Conservation (phyloP, 371 early-diverging fungal species). For the Actinomucor elegans region DNA sequence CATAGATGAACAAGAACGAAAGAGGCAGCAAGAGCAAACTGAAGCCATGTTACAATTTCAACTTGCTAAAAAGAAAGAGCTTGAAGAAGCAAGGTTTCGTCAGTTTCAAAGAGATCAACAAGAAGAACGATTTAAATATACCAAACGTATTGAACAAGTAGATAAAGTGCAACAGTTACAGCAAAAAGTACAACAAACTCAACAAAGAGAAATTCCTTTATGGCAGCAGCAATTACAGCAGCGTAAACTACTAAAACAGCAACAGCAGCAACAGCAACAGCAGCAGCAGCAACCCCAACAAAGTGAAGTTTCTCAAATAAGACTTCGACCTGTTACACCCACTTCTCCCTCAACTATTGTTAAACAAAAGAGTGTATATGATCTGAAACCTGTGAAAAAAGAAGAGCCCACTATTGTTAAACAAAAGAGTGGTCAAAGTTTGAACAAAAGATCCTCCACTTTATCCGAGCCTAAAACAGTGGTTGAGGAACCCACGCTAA, state of each 20-base stretch:
- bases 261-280: not conserved
- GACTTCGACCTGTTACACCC: too few species aligned
- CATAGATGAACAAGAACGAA: slow-evolving; percentile 13
- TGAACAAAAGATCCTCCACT: too few species aligned
- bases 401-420: too few species aligned
- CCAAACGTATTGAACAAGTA: slow-evolving; percentile 9
- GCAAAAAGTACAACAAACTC: slow-evolving; percentile 1
- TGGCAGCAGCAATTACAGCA: not conserved
- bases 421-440: too few species aligned
- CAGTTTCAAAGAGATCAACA: slow-evolving; percentile 16
- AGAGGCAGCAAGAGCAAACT: slow-evolving; percentile 21
- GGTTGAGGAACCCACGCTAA: too few species aligned
- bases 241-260: slow-evolving; percentile 7
- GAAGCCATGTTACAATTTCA: slow-evolving; percentile 22
- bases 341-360: too few species aligned
- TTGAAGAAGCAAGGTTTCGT: slow-evolving; percentile 23
- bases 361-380: too few species aligned
- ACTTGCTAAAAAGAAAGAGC: slow-evolving; percentile 19
- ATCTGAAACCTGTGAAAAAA: too few species aligned
- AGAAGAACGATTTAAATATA: slow-evolving; percentile 5
- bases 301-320: too few species aligned
- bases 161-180: slow-evolving; percentile 4
- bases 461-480: too few species aligned
- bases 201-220: not conserved
- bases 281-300: not conserved